These are phyloP conservation scores for Meyerozyma smithsonii DNA, from an alignment of 1,139 yeast genomes.

Conservation along the genomic window DNA sequence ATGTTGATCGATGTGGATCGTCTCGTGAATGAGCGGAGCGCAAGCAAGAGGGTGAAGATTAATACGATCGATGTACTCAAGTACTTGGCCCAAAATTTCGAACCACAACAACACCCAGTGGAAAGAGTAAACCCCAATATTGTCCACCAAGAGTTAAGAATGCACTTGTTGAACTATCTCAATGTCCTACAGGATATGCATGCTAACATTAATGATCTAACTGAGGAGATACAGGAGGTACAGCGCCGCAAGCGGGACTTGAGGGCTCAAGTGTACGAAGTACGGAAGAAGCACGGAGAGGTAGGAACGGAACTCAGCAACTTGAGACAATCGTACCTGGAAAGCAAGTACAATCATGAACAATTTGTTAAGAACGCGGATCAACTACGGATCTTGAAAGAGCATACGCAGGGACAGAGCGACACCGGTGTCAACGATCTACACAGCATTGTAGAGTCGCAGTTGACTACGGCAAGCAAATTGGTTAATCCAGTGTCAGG, in stretches of 20 bases:
- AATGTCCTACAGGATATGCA: constrained; percentile 32
- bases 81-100: constrained; percentile 26
- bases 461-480: constrained; percentile 9
- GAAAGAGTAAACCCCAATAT: constrained; percentile 17
- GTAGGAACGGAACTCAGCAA: constrained; percentile 38
- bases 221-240: constrained; percentile 29
- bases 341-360: constrained; percentile 20
- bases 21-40: constrained; percentile 17
- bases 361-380: background rate
- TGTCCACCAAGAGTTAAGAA: constrained; percentile 28
- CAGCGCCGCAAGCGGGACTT: constrained; percentile 38
- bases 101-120: constrained; percentile 15
- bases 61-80: constrained; percentile 36
- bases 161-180: constrained; percentile 26
- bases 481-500: constrained; percentile 40
- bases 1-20: constrained; percentile 27
- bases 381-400: background rate
- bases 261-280: constrained; percentile 35
- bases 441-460: background rate
- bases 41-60: constrained; percentile 23
- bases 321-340: constrained; percentile 27
- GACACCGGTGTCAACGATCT: constrained; percentile 12
- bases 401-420: background rate
- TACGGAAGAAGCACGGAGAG: constrained; percentile 32
- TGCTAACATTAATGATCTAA: constrained; percentile 37